Base-by-base conservation (phyloP, 1,284 basidiomycete genomes). In the Sporisorium scitamineum region DNA sequence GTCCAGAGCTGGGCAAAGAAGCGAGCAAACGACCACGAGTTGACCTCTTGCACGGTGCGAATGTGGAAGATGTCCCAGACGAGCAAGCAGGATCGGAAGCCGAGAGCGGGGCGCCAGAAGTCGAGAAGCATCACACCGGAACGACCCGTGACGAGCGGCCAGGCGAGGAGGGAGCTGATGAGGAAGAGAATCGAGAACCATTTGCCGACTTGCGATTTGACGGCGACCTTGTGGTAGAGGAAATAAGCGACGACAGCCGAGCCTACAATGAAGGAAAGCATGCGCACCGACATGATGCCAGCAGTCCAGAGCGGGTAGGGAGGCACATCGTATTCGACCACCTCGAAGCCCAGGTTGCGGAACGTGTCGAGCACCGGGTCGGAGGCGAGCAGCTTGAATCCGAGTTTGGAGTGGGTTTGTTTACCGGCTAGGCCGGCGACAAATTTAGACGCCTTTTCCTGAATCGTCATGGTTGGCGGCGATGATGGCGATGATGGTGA, bases 51-150 rank as follows among this genome's bases (percentile, higher is more conserved):
- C 22, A 57, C 27, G 29, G 76, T 54, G 26, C 84, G 80, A 53
- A 84, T 82, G 44, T 70, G 65, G 64, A 83, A 83, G 41, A 85
- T 79, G 61, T 85, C 84, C 82, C 82, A 85, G 22, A 80, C 72
- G 41, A 84, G 72, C 51, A 84, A 62, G 44, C 74, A 66, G 2
- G 80, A 76, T 24, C 84, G 73, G 77, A 85, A 85, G 11, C 79
- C 81, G n/a, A 84, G 69, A 2, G 83, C 84, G 2, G 82, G 80
- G 9, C 79, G 68, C 74, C 81, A 79, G 50, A 84, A 85, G 65
- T 83, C 81, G 62, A 84, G 64, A 31, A 82, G 70, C 80, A 82
- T 76, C 5, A 71, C 70, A 18, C 81, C 80, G 8, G 76, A 79
- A 57, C 56, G 54, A 27, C 76, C 78, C 5, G 76, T 76, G n/a